These are phyloP conservation scores for Mrakia gelida DNA, from an alignment of 768 basidiomycete species.

Conservation along the genomic window DNA sequence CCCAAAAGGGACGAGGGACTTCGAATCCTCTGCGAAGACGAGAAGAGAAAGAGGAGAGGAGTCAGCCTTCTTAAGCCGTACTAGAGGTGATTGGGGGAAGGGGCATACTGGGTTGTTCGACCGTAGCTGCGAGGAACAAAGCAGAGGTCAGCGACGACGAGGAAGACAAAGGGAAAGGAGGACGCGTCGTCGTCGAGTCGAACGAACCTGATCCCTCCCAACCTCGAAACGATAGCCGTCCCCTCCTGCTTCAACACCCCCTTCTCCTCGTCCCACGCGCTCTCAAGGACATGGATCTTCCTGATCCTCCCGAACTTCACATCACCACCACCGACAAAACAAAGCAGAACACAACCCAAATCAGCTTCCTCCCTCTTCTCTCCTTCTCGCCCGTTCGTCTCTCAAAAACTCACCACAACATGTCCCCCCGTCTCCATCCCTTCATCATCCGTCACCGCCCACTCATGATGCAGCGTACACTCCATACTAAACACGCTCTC, in stretches of 20 bases:
- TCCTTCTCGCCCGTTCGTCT: background rate
- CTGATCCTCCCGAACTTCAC: constrained; percentile 43
- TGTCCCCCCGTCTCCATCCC: constrained; percentile 44
- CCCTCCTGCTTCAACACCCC: constrained; percentile 38
- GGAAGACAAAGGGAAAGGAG: constrained; percentile 48
- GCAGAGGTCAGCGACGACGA: constrained; percentile 49
- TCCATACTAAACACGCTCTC: constrained; percentile 4
- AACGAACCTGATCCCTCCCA: constrained; percentile 51
- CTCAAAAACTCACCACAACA: constrained; percentile 44
- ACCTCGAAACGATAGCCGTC: constrained; percentile 45
- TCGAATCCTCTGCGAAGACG: constrained; percentile 30
- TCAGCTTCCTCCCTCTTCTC: constrained; percentile 27
- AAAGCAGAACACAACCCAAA: background rate
- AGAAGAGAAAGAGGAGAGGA: background rate
- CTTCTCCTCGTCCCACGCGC: constrained; percentile 38
- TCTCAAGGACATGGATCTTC: constrained; percentile 44
- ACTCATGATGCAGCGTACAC: constrained; percentile 31
- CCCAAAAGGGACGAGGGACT: constrained; percentile 49
- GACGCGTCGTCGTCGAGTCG: background rate
- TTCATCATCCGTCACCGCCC: constrained; percentile 34
- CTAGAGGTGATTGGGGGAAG: background rate
- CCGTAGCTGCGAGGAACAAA: constrained; percentile 32
- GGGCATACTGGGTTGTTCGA: constrained; percentile 35
- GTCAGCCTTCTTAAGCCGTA: too few relatives aligned
- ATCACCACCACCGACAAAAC: too few relatives aligned